Conservation (phyloP, 805 yeast genomes). For the Lachancea sp. region DNA sequence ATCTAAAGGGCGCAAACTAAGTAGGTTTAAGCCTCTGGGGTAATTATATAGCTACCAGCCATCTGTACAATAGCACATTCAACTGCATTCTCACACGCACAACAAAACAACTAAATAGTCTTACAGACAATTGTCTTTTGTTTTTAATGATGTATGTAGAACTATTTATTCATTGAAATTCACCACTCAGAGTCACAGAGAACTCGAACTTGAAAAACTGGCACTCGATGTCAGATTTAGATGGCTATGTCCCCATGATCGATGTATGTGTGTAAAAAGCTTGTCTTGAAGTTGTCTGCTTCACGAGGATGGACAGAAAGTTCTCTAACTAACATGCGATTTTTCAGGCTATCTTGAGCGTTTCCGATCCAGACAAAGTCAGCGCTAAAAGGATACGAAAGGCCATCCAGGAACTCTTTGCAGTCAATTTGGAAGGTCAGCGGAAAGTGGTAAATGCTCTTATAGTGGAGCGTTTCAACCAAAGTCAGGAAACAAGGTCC, state of each 20-base stretch:
- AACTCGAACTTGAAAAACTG: too few relatives aligned
- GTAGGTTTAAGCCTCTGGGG: constrained; percentile 23
- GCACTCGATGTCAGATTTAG: constrained; percentile 11
- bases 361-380: constrained; percentile 60
- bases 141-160: too few relatives aligned
- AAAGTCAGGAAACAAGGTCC: constrained; percentile 35
- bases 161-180: too few relatives aligned
- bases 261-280: constrained; percentile 43
- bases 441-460: constrained; percentile 54
- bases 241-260: constrained; percentile 52
- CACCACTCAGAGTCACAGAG: too few relatives aligned
- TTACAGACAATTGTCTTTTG: too few relatives aligned
- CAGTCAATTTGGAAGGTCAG: constrained; percentile 43
- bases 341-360: constrained; percentile 59
- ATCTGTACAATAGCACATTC: constrained; percentile 1
- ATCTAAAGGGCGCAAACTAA: constrained; percentile 35
- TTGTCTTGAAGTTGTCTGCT: too few relatives aligned
- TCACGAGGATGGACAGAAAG: too few relatives aligned
- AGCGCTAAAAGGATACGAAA: constrained; percentile 65
- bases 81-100: neutral
- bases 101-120: neutral
- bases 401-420: constrained; percentile 66
- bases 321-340: too few relatives aligned
- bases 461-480: constrained; percentile 52
- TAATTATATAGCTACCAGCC: neutral